Conservation (phyloP, 2,329 filamentous ascomycete species). For the Biscogniauxia marginata region DNA sequence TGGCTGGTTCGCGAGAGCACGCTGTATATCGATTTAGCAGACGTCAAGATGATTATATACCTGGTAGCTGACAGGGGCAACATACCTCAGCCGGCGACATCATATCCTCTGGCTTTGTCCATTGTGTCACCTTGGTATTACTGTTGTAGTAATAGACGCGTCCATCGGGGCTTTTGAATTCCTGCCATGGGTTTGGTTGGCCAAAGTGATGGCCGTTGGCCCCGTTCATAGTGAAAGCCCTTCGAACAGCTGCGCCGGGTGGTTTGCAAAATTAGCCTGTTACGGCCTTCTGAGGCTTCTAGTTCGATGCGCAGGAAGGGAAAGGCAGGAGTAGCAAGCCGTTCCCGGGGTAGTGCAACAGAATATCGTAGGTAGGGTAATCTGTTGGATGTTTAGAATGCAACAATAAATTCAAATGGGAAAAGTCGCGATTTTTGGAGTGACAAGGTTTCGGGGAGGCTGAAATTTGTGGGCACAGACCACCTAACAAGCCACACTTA, state of each 20-base stretch:
- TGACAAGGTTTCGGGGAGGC: background rate
- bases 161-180: constrained; percentile 78
- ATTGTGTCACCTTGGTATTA: constrained; percentile 83
- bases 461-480: background rate
- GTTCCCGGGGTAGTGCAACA: background rate
- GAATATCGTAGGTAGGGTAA: background rate
- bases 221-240: constrained; percentile 53
- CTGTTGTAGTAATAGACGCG: constrained; percentile 90
- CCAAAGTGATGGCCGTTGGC: constrained; percentile 44
- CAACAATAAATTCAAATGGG: background rate
- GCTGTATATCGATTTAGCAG: constrained; percentile 47
- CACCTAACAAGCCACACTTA: no score
- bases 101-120: constrained; percentile 89
- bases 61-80: background rate
- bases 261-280: background rate
- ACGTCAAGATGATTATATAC: constrained; percentile 10
- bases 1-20: constrained; percentile 75
- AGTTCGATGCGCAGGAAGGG: background rate
- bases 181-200: constrained; percentile 68
- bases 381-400: no score
- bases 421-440: background rate
- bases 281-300: background rate
- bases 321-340: background rate
- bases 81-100: constrained; percentile 79
- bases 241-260: background rate